Evolutionary conservation across 306 rosid genomes (phyloP).

Genomic region (Heteromeles arbutifolia): DNA sequence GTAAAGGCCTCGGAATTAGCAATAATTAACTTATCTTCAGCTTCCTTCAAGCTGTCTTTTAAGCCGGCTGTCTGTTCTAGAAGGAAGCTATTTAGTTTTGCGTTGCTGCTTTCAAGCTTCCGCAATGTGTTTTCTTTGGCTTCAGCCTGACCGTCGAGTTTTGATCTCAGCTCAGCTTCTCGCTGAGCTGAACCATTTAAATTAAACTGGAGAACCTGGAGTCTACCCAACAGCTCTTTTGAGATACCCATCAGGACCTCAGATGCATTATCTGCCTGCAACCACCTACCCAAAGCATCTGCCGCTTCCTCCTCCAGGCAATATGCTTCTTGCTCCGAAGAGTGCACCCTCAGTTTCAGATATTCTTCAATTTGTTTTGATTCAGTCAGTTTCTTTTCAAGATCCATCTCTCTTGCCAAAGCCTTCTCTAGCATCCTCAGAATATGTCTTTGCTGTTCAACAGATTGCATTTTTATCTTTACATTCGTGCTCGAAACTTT

Average conservation of each 20-base stretch:
- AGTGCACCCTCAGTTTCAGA: slow-evolving; percentile 30
- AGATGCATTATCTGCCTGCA: slow-evolving; percentile 51
- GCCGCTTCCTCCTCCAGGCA: slow-evolving; percentile 54
- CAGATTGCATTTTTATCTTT: slow-evolving; percentile 50
- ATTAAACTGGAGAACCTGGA: slow-evolving; percentile 63
- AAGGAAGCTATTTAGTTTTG: slow-evolving; percentile 22
- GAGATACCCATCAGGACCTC: slow-evolving; percentile 55
- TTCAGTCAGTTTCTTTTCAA: slow-evolving; percentile 54
- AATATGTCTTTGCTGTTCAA: slow-evolving; percentile 58
- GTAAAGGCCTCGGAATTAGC: slow-evolving; percentile 33
- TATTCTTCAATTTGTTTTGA: slow-evolving; percentile 45
- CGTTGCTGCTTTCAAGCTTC: slow-evolving; percentile 22
- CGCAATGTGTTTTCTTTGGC: slow-evolving; percentile 27
- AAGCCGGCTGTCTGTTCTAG: slow-evolving; percentile 23
- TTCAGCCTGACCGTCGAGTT: slow-evolving; percentile 42
- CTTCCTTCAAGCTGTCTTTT: slow-evolving; percentile 32
- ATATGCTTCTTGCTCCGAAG: slow-evolving; percentile 43
- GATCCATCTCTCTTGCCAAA: slow-evolving; percentile 73
- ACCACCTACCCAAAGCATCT: slow-evolving; percentile 53
- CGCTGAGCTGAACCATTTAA: slow-evolving; percentile 41
- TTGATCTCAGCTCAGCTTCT: slow-evolving; percentile 57
- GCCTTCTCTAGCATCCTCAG: slow-evolving; percentile 76
- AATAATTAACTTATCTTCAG: slow-evolving; percentile 40
- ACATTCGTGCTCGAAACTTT: slow-evolving; percentile 24
- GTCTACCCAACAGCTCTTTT: slow-evolving; percentile 60